These are phyloP conservation scores for Fusarium drepaniforme DNA, from an alignment of 2,329 filamentous ascomycete genomes.

Conservation along the genomic window DNA sequence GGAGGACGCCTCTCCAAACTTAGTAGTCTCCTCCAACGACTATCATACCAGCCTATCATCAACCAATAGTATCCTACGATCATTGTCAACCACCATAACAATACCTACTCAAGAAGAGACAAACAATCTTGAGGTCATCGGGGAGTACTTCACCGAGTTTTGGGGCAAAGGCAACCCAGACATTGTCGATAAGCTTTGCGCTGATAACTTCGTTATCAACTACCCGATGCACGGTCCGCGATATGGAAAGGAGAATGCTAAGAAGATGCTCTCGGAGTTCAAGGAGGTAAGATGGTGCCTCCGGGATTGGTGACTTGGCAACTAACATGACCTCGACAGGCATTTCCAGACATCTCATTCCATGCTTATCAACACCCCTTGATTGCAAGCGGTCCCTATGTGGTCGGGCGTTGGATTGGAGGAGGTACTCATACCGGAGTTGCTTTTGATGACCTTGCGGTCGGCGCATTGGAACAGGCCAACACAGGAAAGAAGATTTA, in stretches of 20 bases:
- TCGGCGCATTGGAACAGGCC: background rate
- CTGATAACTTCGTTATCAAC: background rate
- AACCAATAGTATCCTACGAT: background rate
- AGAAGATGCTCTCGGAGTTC: background rate
- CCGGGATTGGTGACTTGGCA: background rate
- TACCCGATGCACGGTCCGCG: background rate
- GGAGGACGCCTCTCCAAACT: background rate
- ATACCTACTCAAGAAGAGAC: background rate
- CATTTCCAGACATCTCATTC: background rate
- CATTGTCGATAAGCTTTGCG: background rate
- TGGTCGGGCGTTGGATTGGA: background rate
- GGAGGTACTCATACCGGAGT: background rate
- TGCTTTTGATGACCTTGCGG: background rate
- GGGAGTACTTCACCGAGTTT: background rate
- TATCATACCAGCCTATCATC: background rate
- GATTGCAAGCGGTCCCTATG: background rate
- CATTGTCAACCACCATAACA: background rate
- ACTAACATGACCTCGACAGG: background rate
- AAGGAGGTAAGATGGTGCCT: background rate
- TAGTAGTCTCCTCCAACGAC: background rate
- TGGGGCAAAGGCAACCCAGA: background rate
- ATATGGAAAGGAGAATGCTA: background rate
- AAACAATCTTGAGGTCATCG: background rate
- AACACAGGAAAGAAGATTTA: background rate
- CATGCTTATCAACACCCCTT: background rate